Conservation (phyloP, 306 rosid genomes). For the Lablab purpureus region DNA sequence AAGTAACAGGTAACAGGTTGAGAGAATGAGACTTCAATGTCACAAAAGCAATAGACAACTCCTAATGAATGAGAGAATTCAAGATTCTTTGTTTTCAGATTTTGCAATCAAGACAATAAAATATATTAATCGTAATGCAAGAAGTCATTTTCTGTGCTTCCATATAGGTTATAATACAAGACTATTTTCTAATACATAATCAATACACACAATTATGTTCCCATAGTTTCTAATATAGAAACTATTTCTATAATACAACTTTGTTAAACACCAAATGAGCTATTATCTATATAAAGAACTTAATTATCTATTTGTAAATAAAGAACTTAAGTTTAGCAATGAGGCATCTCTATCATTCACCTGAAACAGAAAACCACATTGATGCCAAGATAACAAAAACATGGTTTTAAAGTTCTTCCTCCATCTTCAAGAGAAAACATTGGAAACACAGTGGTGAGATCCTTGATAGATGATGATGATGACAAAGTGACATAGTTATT, state of each 20-base stretch:
- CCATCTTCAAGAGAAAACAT: slow-evolving; percentile 62
- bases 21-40: slow-evolving; percentile 90
- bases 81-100: slow-evolving; percentile 23
- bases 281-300: too few species aligned
- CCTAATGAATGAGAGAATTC: slow-evolving; percentile 59
- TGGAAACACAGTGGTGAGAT: slow-evolving; percentile 63
- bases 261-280: too few species aligned
- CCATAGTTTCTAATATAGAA: too few species aligned
- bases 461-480: slow-evolving; percentile 65
- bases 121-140: too few species aligned
- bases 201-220: too few species aligned
- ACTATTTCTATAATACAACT: too few species aligned
- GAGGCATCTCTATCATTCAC: not conserved
- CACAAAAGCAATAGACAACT: slow-evolving; percentile 82
- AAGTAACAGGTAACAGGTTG: too few species aligned
- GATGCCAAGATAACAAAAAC: not conserved
- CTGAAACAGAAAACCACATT: not conserved
- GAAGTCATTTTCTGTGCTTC: too few species aligned
- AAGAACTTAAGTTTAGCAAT: not conserved
- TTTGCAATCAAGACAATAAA: slow-evolving; percentile 9
- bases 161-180: too few species aligned
- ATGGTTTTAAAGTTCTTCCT: slow-evolving; percentile 54
- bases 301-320: too few species aligned
- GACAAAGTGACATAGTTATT: slow-evolving; percentile 17
- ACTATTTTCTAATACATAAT: too few species aligned